Evolutionary conservation across 169 alveolate species (phyloP), one percentile per base, ranked within the genome.

Genomic region (Plasmodium vivax): DNA sequence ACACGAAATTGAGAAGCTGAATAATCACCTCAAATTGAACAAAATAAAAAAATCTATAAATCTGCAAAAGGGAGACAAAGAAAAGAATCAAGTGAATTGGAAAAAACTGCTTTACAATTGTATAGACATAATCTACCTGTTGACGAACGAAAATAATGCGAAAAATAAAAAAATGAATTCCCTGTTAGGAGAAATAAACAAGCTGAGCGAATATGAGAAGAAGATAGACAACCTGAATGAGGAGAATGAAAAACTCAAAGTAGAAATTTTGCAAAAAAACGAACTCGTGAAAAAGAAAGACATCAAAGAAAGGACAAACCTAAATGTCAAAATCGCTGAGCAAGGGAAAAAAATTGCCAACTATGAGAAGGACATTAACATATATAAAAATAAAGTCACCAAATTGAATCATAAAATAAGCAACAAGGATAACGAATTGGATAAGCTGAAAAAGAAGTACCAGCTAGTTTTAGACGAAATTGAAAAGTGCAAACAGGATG

Each of bases 401-500:
- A 79, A 80, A 58, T 34, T 90, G 74, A 90, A 80, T 72, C 62
- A 62, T 41, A 90, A 90, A 47, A 43, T 90, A 27, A 71, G 47
- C 30, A 58, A 62, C 82, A 90, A 90, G 83, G 91, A 90, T 2
- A 90, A 47, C 23, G 94, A 90, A 80, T 41, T 90, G 10, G 90
- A 90, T 8, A 72, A 90, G 73, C 38, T 90, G 82, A 90, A 79
- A 80, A 90, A 81, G 32, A 58, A 74, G 73, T 90, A 90, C 34
- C 81, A 62, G 32, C 9, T 71, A 36, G 47, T 90, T 3, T 74
- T 90, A 23, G 94, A 90, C 23, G 94, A 90, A 80, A 71, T 80
- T 62, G 94, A 90, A 19, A 90, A 58, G 32, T 90, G 94, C 51
- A 90, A 90, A 80, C 82, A 79, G 32, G 94, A 90, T 58, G 94